phyloP scores from a whole-genome alignment of 208 protist species.

The Wallacemonas sp. region DNA sequence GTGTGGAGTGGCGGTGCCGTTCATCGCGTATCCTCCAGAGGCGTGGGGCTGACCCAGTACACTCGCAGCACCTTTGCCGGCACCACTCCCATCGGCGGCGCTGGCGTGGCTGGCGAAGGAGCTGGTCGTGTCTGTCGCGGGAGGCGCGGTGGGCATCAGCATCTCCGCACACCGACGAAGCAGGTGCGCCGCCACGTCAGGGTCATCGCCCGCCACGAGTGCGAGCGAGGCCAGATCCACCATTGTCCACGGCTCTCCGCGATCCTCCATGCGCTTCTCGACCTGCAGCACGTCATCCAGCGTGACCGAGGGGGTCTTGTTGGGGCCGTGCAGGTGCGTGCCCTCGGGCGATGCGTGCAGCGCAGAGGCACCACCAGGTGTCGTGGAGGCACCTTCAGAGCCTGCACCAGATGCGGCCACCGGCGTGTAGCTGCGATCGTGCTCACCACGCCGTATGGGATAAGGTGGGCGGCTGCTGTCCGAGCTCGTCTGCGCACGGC shows the following conservation, averaged over 20 bases:
- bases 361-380: too few relatives aligned
- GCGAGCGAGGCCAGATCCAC: conserved; percentile 29
- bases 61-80: conserved; percentile 10
- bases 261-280: conserved; percentile 47
- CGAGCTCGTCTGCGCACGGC: too few relatives aligned
- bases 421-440: too few relatives aligned
- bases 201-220: conserved; percentile 18
- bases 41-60: too few relatives aligned
- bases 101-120: neutral
- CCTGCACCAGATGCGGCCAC: too few relatives aligned
- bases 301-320: conserved; percentile 11
- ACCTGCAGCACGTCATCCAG: conserved; percentile 34
- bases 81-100: neutral
- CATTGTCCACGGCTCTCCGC: conserved; percentile 27
- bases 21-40: too few relatives aligned
- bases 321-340: conserved; percentile 12
- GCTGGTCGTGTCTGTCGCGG: conserved; percentile 10
- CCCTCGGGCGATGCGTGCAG: conserved; percentile 3
- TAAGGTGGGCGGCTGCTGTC: too few relatives aligned
- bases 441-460: too few relatives aligned
- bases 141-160: conserved; percentile 14
- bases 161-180: conserved; percentile 6
- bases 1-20: too few relatives aligned
- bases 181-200: conserved; percentile 9
- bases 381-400: too few relatives aligned